Conservation (phyloP, 225 moss, liverwort and hornwort species). For the Physcomitrium patens region DNA sequence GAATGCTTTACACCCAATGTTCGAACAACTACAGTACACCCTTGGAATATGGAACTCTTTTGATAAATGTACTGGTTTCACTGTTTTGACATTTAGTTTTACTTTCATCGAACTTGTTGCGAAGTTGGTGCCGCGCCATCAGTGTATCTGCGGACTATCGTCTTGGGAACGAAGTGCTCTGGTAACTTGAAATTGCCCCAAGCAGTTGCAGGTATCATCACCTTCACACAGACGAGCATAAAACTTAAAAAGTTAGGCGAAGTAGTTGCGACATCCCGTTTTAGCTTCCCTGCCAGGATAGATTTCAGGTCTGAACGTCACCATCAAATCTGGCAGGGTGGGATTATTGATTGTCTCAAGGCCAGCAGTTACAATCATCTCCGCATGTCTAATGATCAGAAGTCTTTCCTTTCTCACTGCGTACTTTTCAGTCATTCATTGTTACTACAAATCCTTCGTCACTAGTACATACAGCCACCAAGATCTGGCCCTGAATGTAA, state of each 20-base stretch:
- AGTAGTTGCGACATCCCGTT: constrained; percentile 27
- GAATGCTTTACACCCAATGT: constrained; percentile 12
- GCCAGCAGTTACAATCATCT: constrained; percentile 29
- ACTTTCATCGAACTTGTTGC: not conserved
- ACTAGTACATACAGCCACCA: constrained; percentile 31
- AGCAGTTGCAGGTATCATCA: not conserved
- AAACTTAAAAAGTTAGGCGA: constrained; percentile 11
- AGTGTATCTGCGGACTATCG: not conserved
- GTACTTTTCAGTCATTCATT: constrained; percentile 5
- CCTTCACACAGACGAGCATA: constrained; percentile 12
- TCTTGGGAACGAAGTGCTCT: not conserved
- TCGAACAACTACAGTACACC: not conserved
- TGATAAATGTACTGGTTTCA: not conserved
- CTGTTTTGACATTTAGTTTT: constrained; percentile 25
- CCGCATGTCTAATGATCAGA: constrained; percentile 20
- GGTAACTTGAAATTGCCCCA: constrained; percentile 26
- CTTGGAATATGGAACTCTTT: not conserved
- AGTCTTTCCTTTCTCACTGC: constrained; percentile 14
- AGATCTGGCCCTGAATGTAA: constrained; percentile 21
- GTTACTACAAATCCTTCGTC: constrained; percentile 25
- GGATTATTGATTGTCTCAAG: constrained; percentile 19
- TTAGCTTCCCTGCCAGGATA: constrained; percentile 29
- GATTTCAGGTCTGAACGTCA: constrained; percentile 13
- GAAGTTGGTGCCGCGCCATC: constrained; percentile 15
- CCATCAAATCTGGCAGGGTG: constrained; percentile 16